Evolutionary conservation across 257 asterid genomes (phyloP).

Genomic region (Datura wrightii): DNA sequence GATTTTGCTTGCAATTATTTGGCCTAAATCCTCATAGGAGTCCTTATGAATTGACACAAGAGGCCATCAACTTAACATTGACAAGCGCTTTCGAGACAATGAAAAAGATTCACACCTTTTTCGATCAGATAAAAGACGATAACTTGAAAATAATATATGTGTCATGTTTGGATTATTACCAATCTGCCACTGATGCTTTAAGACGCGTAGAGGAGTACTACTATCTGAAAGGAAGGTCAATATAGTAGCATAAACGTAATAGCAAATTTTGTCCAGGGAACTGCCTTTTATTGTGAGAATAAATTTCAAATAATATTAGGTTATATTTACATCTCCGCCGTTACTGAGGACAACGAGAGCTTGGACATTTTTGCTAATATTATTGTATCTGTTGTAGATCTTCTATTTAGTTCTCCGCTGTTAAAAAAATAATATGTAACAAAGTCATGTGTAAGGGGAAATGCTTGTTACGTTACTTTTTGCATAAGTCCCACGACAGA

Average conservation of each 20-base stretch:
- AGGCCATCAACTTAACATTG: too few species aligned
- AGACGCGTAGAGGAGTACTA: not conserved
- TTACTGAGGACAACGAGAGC: not conserved
- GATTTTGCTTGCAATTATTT: too few species aligned
- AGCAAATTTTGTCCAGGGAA: not conserved
- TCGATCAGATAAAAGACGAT: not conserved
- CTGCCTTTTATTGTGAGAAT: not conserved
- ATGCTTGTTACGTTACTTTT: too few species aligned
- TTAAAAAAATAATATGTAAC: not conserved
- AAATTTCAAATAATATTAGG: not conserved
- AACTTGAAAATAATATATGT: not conserved
- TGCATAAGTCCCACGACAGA: too few species aligned
- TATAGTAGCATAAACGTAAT: not conserved
- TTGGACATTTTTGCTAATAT: not conserved
- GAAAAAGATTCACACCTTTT: too few species aligned
- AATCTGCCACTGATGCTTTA: not conserved
- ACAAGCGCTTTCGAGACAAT: too few species aligned
- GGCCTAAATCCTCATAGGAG: too few species aligned
- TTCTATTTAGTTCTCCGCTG: not conserved
- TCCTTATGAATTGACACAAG: too few species aligned
- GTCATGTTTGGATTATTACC: not conserved
- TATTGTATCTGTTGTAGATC: not conserved
- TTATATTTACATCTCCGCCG: not conserved
- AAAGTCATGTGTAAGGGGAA: too few species aligned
- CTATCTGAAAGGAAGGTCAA: not conserved